Evolutionary conservation across 1,284 basidiomycete genomes (phyloP).

Genomic region (Tylopilus sp.): DNA sequence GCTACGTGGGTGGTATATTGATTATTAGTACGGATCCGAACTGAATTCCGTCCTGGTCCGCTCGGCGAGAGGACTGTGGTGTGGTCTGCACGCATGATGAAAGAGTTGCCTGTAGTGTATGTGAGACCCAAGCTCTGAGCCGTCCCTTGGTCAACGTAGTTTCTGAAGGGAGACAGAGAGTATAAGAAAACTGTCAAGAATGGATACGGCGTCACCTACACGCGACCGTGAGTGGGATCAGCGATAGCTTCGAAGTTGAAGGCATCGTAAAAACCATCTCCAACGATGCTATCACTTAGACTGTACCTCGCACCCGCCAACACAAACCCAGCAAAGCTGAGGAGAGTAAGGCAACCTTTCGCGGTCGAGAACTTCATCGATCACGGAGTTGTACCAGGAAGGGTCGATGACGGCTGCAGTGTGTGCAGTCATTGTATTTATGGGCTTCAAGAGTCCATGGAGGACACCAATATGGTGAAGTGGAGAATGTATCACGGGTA

Average conservation of each 20-base stretch:
- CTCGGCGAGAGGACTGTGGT: constrained; percentile 44
- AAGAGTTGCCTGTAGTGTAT: constrained; percentile 44
- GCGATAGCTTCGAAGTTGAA: constrained; percentile 47
- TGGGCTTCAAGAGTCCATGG: background rate
- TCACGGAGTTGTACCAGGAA: background rate
- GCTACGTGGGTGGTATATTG: constrained; percentile 53
- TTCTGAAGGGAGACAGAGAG: constrained; percentile 39
- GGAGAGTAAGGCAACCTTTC: constrained; percentile 12
- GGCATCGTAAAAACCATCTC: constrained; percentile 40
- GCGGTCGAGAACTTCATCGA: constrained; percentile 19
- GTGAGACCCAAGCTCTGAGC: constrained; percentile 49
- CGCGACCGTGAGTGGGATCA: constrained; percentile 50
- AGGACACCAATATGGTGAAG: background rate
- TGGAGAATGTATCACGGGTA: background rate
- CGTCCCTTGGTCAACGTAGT: constrained; percentile 51
- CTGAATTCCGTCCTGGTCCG: constrained; percentile 59
- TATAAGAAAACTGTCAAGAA: background rate
- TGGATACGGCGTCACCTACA: constrained; percentile 34
- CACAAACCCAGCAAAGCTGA: constrained; percentile 16
- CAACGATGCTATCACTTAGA: constrained; percentile 41
- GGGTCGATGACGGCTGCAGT: background rate
- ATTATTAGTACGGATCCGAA: constrained; percentile 53
- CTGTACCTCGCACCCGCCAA: constrained; percentile 39
- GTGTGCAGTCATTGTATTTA: constrained; percentile 15
- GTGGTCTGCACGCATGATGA: constrained; percentile 55